Conservation (phyloP, 495 filamentous ascomycete genomes). For the Penicillium manginii region DNA sequence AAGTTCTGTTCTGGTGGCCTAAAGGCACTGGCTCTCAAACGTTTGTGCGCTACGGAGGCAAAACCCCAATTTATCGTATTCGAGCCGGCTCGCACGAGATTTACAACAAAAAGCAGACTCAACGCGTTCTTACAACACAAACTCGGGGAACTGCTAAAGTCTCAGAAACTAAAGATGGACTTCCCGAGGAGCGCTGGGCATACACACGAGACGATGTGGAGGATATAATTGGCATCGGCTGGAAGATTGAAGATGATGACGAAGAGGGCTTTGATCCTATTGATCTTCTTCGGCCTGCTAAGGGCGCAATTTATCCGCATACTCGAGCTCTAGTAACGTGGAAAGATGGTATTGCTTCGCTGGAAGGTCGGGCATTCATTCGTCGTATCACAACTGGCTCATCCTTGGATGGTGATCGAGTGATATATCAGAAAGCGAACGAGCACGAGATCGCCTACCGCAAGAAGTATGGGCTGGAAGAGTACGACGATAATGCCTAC, state of each 20-base stretch:
- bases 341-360: slow-evolving; percentile 23
- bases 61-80: slow-evolving; percentile 22
- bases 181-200: slow-evolving; percentile 20
- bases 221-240: slow-evolving; percentile 25
- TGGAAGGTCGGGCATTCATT: slow-evolving; percentile 28
- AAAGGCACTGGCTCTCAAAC: slow-evolving; percentile 27
- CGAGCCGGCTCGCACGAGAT: slow-evolving; percentile 22
- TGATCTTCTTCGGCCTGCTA: slow-evolving; percentile 7
- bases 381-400: slow-evolving; percentile 21
- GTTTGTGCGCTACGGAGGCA: slow-evolving; percentile 24
- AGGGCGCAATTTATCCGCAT: slow-evolving; percentile 22
- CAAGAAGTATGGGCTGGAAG: slow-evolving; percentile 4
- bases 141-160: slow-evolving; percentile 20
- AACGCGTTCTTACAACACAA: slow-evolving; percentile 14
- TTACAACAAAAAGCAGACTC: slow-evolving; percentile 15
- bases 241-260: slow-evolving; percentile 30
- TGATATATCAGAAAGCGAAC: slow-evolving; percentile 29
- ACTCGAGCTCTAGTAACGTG: slow-evolving; percentile 27
- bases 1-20: slow-evolving; percentile 53
- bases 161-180: slow-evolving; percentile 6
- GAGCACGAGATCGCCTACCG: slow-evolving; percentile 20
- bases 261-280: slow-evolving; percentile 19
- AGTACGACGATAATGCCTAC: slow-evolving; percentile 10
- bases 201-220: slow-evolving; percentile 22
- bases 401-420: slow-evolving; percentile 17